Evolutionary conservation across 805 yeast species (phyloP), one percentile per base, ranked within the genome.

Genomic region (Metschnikowia amazonensis): DNA sequence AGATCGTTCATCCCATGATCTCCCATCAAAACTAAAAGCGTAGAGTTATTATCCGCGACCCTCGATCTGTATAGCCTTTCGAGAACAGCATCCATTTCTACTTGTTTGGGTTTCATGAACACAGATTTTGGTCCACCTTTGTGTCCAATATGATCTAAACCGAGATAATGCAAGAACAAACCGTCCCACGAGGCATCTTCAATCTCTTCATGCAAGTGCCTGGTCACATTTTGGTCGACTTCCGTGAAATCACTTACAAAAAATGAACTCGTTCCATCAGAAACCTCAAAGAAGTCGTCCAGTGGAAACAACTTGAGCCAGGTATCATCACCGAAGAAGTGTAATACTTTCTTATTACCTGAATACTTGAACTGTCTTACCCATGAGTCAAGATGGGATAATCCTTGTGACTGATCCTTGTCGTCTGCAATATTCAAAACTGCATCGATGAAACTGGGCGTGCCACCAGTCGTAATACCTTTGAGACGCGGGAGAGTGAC

Each of bases 1-100:
- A 85, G 79, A 43, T 89, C 95, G 59, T 89, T 89, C 97, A 90
- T 90, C 3, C 97, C 98, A 63, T 90, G 98, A 57, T 90, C 98
- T 0, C 98, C 98, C 72, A 86, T 67, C 0, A 90, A 77, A 4
- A 90, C 77, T 18, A 92, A 64, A 40, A 94, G 62, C 0, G 96
- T 84, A 21, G 63, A 50, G n/a, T 60, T 53, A 17, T 51, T 55
- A 45, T 14, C 60, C 44, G 20, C 50, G 21, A 28, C 50, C n/a
- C 36, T 44, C 29, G 29, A 56, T 0, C 43, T 31, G 57, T 79
- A 87, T 0, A 92, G 60, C 30, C 67, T 57, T 38, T 72, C 50
- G 1, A 90, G 66, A 1, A 94, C 76, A 0, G 47, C 52, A 60
- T 94, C 97, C 96, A 94, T 88, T 62, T 94, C 99, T 4, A 44